phyloP scores from a whole-genome alignment of 371 early-diverging fungal species.

The Funneliformis caledonium region DNA sequence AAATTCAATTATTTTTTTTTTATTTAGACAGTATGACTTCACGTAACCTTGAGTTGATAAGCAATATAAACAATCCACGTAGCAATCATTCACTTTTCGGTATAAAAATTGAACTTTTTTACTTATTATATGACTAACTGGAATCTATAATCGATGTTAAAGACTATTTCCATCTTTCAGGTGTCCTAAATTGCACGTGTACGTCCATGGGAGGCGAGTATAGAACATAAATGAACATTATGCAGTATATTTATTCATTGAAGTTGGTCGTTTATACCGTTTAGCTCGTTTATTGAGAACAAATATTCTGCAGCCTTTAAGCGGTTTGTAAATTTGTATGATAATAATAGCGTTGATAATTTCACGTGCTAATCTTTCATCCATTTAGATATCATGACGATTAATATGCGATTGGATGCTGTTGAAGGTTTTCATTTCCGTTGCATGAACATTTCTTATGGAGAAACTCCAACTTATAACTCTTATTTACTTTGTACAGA shows the following conservation, averaged over 20 bases:
- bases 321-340: slow-evolving; percentile 41
- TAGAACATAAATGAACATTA: too few species aligned
- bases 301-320: slow-evolving; percentile 75
- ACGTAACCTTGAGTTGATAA: slow-evolving; percentile 69
- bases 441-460: background rate
- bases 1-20: background rate
- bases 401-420: slow-evolving; percentile 56
- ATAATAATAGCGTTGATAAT: background rate
- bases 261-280: background rate
- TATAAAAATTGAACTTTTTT: background rate
- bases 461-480: too few species aligned
- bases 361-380: background rate
- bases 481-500: background rate
- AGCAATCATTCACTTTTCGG: slow-evolving; percentile 59
- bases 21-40: slow-evolving; percentile 57
- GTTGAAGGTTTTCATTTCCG: slow-evolving; percentile 52
- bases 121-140: background rate
- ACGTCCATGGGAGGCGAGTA: slow-evolving; percentile 71
- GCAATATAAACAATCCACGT: slow-evolving; percentile 50
- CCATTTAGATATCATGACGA: slow-evolving; percentile 44
- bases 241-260: too few species aligned
- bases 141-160: background rate
- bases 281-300: slow-evolving; percentile 68
- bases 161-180: slow-evolving; percentile 17
- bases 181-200: slow-evolving; percentile 60